phyloP scores from a whole-genome alignment of 2,329 filamentous ascomycete species.

The Exserohilum rostratum region DNA sequence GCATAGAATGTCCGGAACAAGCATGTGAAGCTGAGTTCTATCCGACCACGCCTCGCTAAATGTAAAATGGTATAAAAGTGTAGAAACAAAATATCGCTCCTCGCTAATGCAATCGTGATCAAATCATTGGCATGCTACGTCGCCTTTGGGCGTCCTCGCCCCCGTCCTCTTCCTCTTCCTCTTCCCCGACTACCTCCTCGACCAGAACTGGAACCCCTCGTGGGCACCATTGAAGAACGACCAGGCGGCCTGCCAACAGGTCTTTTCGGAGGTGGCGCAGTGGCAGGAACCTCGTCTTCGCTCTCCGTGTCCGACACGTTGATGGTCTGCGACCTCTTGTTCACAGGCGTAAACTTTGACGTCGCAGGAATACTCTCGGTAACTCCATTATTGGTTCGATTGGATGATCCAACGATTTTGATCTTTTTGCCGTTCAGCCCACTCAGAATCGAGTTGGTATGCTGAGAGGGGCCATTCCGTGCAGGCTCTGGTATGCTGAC shows the following conservation, averaged over 20 bases:
- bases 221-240: constrained; percentile 28
- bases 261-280: constrained; percentile 27
- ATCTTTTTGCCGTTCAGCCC: constrained; percentile 45
- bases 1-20: background rate
- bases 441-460: constrained; percentile 37
- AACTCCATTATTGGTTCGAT: constrained; percentile 17
- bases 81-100: background rate
- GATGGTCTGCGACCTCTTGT: constrained; percentile 24
- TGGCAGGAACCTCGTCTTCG: constrained; percentile 44
- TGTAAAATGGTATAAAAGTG: background rate
- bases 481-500: constrained; percentile 6
- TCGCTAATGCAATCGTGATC: background rate
- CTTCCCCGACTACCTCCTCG: constrained; percentile 26
- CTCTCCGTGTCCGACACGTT: constrained; percentile 37
- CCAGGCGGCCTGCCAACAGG: constrained; percentile 25
- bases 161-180: background rate
- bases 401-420: constrained; percentile 40
- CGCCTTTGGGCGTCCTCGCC: constrained; percentile 26
- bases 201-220: constrained; percentile 26
- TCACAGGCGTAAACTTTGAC: constrained; percentile 27
- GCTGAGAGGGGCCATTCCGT: constrained; percentile 22
- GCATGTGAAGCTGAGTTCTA: background rate
- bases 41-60: background rate
- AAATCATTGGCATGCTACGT: constrained; percentile 7
- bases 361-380: constrained; percentile 8